Evolutionary conservation across 495 filamentous ascomycete species (phyloP), one percentile per base, ranked within the genome.

Genomic region (Hyaloscypha bicolor): DNA sequence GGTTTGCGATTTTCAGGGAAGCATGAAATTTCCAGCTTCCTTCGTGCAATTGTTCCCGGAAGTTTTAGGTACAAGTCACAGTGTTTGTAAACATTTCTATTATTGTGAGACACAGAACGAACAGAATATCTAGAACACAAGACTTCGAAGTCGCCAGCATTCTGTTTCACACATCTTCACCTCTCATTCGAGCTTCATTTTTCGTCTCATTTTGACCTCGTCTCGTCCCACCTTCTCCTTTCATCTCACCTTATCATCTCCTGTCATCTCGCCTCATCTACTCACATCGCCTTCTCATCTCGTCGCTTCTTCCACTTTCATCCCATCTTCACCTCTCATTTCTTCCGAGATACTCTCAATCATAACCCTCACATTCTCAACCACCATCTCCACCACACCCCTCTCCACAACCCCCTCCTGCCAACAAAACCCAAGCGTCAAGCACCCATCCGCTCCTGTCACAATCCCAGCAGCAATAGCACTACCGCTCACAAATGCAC

Each of bases 391-490:
- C 6, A 62, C 48, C 25, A 65, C 21, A 52, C 62, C 35, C 29
- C 6, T 29, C 2, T 39, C 51, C 9, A 69, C 63, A 52, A 65
- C 53, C 9, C 60, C 63, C 32, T 65, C 67, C 37, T 62, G 67
- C 63, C 63, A 65, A 42, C 19, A n/a, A 53, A 65, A 69, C 11
- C 67, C 63, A 6, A 65, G 9, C 6, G 31, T 52, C 6, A 69
- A 52, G 39, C 62, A 69, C 9, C 67, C 67, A 62, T 65, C 67
- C 16, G 48, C 21, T 6, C 66, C 66, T 33, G 61, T 69, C 4
- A 69, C 48, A n/a, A 69, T 57, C 11, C 70, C 64, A 52, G 62
- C 63, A 33, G 63, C 56, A 16, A 72, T 45, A n/a, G 67, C 66
- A 63, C 60, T 65, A 11, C 70, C 70, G 53, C 58, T 25, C 9